Base-by-base conservation (phyloP, 352 stramenopile genomes). In the Pythium myriotylum region DNA sequence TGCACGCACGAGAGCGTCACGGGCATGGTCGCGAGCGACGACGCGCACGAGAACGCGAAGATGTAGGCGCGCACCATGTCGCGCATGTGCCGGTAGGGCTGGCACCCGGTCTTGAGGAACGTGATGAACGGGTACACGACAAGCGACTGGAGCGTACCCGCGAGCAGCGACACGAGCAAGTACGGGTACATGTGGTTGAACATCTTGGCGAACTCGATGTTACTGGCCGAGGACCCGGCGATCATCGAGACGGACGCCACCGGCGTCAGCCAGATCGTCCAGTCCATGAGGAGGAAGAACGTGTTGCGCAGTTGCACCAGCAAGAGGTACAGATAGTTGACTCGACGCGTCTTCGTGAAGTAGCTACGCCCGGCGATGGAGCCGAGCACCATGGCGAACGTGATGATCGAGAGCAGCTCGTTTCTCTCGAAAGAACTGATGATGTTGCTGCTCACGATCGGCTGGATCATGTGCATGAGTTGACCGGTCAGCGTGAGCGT, bases 281-380 rank as follows among this genome's bases (percentile, higher is more conserved):
- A 88, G 53, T 88, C 68, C 55, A 91, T 77, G 10, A 77, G 66
- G 35, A 88, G 42, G 47, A 88, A 88, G 58, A 90, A 83, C 88
- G 47, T n/a, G n/a, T n/a, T n/a, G n/a, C n/a, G n/a, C n/a, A n/a
- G n/a, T n/a, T n/a, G n/a, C n/a, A n/a, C n/a, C 24, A 88, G 54
- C 37, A 82, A 59, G 35, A 86, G 52, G 59, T 89, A 89, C 16
- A 88, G 32, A 53, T 88, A 89, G 41, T 88, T 86, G 10, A 86
- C 65, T 6, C 54, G 58, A 3, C 74, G 70, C 1, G 76, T 81
- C n/a, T n/a, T n/a, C n/a, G n/a, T n/a, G n/a, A n/a, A n/a, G n/a
- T n/a, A n/a, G n/a, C n/a, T n/a, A n/a, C n/a, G n/a, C n/a, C n/a
- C n/a, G n/a, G n/a, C n/a, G n/a, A n/a, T n/a, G n/a, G n/a, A n/a